Evolutionary conservation across 495 filamentous ascomycete species (phyloP).

Genomic region (Symbiotaphrina buchneri): DNA sequence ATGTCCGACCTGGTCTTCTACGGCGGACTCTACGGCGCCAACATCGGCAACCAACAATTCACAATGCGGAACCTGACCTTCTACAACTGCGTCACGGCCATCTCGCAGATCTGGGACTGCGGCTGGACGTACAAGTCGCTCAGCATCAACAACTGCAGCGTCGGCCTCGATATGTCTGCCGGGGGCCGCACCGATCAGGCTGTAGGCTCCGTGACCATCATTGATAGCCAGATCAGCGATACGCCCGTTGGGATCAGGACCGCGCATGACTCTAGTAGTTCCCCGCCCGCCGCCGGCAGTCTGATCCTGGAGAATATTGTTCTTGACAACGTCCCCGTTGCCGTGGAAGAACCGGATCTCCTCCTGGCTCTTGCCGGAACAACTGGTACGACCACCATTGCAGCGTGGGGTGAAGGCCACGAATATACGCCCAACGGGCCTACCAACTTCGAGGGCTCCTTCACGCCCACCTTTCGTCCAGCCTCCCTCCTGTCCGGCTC

Average conservation of each 20-base stretch:
- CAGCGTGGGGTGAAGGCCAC: constrained; percentile 29
- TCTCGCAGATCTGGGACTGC: constrained; percentile 32
- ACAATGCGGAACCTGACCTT: constrained; percentile 56
- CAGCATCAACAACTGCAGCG: constrained; percentile 35
- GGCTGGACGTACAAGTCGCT: constrained; percentile 32
- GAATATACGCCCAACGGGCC: constrained; percentile 21
- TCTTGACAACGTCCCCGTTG: constrained; percentile 34
- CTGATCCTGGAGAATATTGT: constrained; percentile 46
- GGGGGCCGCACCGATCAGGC: constrained; percentile 19
- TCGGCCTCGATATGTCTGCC: constrained; percentile 38
- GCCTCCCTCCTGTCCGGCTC: constrained; percentile 16
- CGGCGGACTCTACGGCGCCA: constrained; percentile 42
- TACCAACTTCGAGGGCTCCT: constrained; percentile 17
- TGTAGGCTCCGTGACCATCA: constrained; percentile 18
- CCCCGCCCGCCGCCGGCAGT: constrained; percentile 23
- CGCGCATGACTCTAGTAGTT: constrained; percentile 10
- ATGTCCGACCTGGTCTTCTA: constrained; percentile 39
- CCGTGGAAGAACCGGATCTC: constrained; percentile 27
- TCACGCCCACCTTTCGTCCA: constrained; percentile 16
- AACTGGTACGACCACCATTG: constrained; percentile 27
- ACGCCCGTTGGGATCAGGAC: constrained; percentile 13
- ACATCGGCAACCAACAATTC: constrained; percentile 61
- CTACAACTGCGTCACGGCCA: constrained; percentile 33
- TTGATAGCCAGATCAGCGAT: constrained; percentile 15
- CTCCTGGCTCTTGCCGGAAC: constrained; percentile 31